Evolutionary conservation across 2,329 filamentous ascomycete genomes (phyloP).

Genomic region (Cytospora mali): DNA sequence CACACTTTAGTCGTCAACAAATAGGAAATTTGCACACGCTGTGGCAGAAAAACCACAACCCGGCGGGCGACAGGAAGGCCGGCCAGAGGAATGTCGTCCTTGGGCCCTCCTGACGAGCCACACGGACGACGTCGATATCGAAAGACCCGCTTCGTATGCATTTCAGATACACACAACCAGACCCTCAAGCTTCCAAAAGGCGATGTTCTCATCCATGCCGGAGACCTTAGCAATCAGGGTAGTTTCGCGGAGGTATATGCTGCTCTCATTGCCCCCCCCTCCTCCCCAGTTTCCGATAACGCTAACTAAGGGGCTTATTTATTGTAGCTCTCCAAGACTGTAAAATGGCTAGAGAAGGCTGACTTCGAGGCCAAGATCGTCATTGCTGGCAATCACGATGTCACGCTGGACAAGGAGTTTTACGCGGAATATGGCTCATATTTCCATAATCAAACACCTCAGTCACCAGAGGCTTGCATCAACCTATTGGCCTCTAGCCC

Average conservation of each 20-base stretch:
- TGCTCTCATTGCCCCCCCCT: not conserved
- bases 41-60: constrained; percentile 2
- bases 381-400: constrained; percentile 75
- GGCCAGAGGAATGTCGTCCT: constrained; percentile 9
- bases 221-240: constrained; percentile 76
- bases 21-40: constrained; percentile 8
- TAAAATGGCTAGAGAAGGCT: constrained; percentile 68
- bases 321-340: constrained; percentile 56
- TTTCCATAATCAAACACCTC: constrained; percentile 59
- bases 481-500: constrained; percentile 55
- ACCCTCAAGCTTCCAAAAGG: constrained; percentile 67
- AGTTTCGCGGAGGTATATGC: constrained; percentile 53
- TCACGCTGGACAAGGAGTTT: constrained; percentile 68
- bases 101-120: not conserved
- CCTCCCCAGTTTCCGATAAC: no score
- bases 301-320: not conserved
- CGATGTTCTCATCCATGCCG: constrained; percentile 75
- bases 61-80: not conserved
- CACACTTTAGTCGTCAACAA: not conserved
- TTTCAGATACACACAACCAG: constrained; percentile 76
- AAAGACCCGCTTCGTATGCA: constrained; percentile 69
- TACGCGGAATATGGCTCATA: constrained; percentile 54
- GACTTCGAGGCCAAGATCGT: constrained; percentile 72
- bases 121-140: constrained; percentile 34
- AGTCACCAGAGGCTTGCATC: constrained; percentile 57